These are phyloP conservation scores for Magnusiomyces suaveolens DNA, from an alignment of 1,139 yeast genomes.

Conservation along the genomic window DNA sequence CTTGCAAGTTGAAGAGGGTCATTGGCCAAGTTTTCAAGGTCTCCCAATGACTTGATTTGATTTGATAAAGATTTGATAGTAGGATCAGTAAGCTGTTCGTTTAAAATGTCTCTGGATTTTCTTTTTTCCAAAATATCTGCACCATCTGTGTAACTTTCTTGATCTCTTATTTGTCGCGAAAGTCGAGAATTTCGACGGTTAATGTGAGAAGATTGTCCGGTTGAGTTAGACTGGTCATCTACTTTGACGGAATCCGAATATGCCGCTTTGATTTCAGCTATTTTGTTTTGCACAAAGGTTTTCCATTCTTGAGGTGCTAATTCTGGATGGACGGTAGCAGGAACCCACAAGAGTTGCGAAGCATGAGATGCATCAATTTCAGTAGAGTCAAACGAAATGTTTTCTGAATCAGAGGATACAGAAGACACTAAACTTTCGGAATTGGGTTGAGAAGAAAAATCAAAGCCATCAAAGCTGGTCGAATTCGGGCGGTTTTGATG, in stretches of 20 bases:
- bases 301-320: constrained; percentile 87
- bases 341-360: constrained; percentile 64
- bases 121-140: constrained; percentile 31
- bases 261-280: constrained; percentile 59
- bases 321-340: constrained; percentile 88
- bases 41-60: constrained; percentile 28
- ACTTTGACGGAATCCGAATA: constrained; percentile 6
- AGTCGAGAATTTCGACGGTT: constrained; percentile 31
- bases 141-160: constrained; percentile 34
- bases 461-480: constrained; percentile 5
- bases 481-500: background rate
- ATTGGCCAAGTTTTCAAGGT: constrained; percentile 29
- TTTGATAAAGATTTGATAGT: constrained; percentile 24
- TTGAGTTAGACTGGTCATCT: constrained; percentile 4
- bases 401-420: background rate
- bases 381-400: background rate
- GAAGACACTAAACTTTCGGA: background rate
- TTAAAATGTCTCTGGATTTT: constrained; percentile 19
- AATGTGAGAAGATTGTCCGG: constrained; percentile 10
- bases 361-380: constrained; percentile 25
- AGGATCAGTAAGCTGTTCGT: constrained; percentile 19
- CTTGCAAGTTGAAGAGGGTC: constrained; percentile 29
- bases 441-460: constrained; percentile 9
- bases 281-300: constrained; percentile 68
- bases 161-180: constrained; percentile 31